Evolutionary conservation across 2,329 filamentous ascomycete species (phyloP).

Genomic region (Podosphaera xanthii): DNA sequence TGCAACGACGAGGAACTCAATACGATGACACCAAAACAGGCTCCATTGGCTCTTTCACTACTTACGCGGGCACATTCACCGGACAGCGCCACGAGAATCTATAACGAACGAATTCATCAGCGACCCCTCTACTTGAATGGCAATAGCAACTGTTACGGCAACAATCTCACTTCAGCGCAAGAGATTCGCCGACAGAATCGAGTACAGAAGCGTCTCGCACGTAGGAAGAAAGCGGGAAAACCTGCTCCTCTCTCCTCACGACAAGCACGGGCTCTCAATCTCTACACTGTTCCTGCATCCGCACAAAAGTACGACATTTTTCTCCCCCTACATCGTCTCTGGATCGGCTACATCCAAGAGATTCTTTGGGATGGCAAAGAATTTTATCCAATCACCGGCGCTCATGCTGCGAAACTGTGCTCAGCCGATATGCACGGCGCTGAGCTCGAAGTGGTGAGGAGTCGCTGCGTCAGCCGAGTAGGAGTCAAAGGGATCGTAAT

Average conservation of each 20-base stretch:
- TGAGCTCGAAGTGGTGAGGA: constrained; percentile 58
- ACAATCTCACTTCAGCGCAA: constrained; percentile 12
- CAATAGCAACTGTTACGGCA: constrained; percentile 20
- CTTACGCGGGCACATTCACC: constrained; percentile 62
- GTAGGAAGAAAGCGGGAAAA: constrained; percentile 22
- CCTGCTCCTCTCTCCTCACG: constrained; percentile 55
- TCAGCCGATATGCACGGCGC: constrained; percentile 87
- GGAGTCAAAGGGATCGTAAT: constrained; percentile 72
- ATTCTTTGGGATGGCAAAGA: constrained; percentile 29
- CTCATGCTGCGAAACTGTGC: constrained; percentile 49
- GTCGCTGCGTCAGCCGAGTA: constrained; percentile 58
- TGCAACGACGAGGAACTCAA: not conserved
- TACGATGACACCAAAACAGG: constrained; percentile 7
- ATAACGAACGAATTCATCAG: constrained; percentile 60
- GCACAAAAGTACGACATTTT: constrained; percentile 56
- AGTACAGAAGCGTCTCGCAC: constrained; percentile 17
- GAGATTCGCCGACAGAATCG: constrained; percentile 17
- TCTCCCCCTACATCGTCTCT: constrained; percentile 52
- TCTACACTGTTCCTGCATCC: constrained; percentile 51
- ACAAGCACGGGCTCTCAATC: constrained; percentile 46
- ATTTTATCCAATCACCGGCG: constrained; percentile 6
- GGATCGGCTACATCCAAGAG: constrained; percentile 69
- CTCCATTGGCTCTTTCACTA: constrained; percentile 31
- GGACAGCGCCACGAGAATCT: constrained; percentile 46
- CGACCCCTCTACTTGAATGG: constrained; percentile 40